These are phyloP conservation scores for Candida ipomoeae DNA, from an alignment of 805 yeast genomes.

Conservation along the genomic window DNA sequence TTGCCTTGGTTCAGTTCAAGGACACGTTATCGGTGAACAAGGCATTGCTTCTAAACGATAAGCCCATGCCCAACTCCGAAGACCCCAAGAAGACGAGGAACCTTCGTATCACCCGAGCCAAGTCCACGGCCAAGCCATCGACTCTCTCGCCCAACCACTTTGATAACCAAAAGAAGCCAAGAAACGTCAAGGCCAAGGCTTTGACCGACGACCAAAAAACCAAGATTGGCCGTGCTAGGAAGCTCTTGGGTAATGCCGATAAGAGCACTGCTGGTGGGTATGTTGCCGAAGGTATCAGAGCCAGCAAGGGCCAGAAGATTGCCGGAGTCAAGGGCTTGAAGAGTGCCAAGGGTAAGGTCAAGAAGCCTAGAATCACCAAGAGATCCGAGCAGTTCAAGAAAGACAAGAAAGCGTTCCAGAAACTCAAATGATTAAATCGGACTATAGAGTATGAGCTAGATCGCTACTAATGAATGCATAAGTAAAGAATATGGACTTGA, in stretches of 20 bases:
- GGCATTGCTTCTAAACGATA: conserved; percentile 74
- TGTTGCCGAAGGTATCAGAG: conserved; percentile 73
- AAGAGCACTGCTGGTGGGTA: conserved; percentile 60
- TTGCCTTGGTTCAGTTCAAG: conserved; percentile 89
- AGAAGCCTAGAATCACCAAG: conserved; percentile 57
- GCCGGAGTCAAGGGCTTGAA: conserved; percentile 59
- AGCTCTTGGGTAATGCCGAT: conserved; percentile 75
- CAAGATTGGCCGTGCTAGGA: conserved; percentile 73
- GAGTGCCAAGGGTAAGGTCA: conserved; percentile 36
- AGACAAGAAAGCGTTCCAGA: conserved; percentile 26
- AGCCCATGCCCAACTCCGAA: conserved; percentile 37
- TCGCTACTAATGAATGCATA: neutral
- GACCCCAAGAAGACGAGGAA: conserved; percentile 46
- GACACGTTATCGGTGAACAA: conserved; percentile 70
- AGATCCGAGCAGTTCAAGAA: conserved; percentile 50
- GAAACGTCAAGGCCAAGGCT: conserved; percentile 20
- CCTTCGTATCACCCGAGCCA: conserved; percentile 68
- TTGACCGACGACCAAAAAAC: conserved; percentile 69
- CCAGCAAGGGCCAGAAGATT: conserved; percentile 60
- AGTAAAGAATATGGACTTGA: neutral
- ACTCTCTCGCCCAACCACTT: conserved; percentile 41
- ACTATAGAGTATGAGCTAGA: too few relatives aligned
- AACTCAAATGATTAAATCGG: conserved; percentile 7
- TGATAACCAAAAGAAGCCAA: conserved; percentile 29
- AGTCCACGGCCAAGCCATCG: conserved; percentile 38